phyloP scores from a whole-genome alignment of 148 eudicot genomes.

The Rhododendron ovatum region DNA sequence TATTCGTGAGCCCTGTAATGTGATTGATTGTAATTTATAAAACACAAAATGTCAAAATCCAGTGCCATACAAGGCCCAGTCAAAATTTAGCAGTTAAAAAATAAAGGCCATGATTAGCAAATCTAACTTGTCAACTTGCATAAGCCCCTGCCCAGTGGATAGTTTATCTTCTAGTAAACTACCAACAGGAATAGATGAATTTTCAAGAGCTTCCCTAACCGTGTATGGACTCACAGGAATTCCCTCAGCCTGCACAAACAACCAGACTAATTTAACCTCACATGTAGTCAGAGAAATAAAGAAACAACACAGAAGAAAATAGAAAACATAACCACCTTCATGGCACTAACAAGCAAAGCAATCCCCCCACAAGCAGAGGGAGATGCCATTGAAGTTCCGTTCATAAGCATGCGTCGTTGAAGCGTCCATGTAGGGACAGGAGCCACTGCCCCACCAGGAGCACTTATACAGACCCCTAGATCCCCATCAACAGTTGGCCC shows the following conservation, averaged over 20 bases:
- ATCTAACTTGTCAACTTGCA: conserved; percentile 96
- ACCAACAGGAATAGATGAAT: conserved; percentile 70
- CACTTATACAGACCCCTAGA: conserved; percentile 90
- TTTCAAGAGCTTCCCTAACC: conserved; percentile 91
- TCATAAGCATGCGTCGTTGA: conserved; percentile 93
- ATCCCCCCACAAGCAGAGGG: conserved; percentile 97
- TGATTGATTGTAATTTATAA: neutral
- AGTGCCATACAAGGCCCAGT: neutral
- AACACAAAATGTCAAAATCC: neutral
- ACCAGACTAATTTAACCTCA: neutral
- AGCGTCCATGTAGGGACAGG: conserved; percentile 99
- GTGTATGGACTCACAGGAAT: conserved; percentile 81
- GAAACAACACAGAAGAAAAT: neutral
- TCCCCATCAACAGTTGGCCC: conserved; percentile 98
- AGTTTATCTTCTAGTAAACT: conserved; percentile 75
- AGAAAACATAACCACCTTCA: conserved; percentile 61
- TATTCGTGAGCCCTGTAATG: conserved; percentile 78
- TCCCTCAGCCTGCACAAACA: conserved; percentile 68
- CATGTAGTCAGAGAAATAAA: neutral
- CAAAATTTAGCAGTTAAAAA: neutral
- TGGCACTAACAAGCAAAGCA: conserved; percentile 85
- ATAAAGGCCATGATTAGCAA: conserved; percentile 9
- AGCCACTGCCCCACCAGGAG: conserved; percentile 99
- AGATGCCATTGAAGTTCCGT: conserved; percentile 99
- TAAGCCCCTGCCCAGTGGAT: conserved; percentile 87